phyloP scores from a whole-genome alignment of 495 filamentous ascomycete genomes.

The Annulohypoxylon stygium region DNA sequence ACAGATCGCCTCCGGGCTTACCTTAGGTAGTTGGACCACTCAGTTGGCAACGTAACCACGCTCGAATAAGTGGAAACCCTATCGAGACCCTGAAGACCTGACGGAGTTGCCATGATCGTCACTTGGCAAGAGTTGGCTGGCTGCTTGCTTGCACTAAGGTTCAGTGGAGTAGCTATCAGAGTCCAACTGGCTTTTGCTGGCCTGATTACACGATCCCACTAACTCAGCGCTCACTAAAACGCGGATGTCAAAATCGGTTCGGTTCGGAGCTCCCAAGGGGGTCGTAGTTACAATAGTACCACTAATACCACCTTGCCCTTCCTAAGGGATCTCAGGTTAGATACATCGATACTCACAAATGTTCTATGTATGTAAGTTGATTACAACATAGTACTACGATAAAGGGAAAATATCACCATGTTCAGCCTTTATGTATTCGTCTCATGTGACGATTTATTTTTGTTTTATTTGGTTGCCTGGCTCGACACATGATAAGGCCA shows the following conservation, averaged over 20 bases:
- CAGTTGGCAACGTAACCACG: constrained; percentile 48
- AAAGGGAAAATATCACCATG: constrained; percentile 19
- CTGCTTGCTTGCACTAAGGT: constrained; percentile 17
- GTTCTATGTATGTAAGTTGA: constrained; percentile 6
- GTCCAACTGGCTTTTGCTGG: constrained; percentile 18
- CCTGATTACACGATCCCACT: constrained; percentile 24
- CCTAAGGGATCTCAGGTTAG: constrained; percentile 20
- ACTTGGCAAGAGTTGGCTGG: constrained; percentile 32
- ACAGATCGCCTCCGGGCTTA: constrained; percentile 46
- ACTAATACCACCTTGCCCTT: constrained; percentile 15
- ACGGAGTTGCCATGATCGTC: constrained; percentile 33
- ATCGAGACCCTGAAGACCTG: constrained; percentile 35
- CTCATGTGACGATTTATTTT: constrained; percentile 22
- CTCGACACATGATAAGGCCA: constrained; percentile 33
- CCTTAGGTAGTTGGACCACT: constrained; percentile 34
- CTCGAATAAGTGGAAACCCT: constrained; percentile 35
- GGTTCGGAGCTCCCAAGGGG: constrained; percentile 29
- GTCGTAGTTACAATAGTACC: constrained; percentile 13
- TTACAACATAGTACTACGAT: neutral
- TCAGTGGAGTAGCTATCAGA: constrained; percentile 24
- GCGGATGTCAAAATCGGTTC: constrained; percentile 22
- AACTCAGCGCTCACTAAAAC: constrained; percentile 29
- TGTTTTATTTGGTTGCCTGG: constrained; percentile 21
- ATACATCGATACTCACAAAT: constrained; percentile 13
- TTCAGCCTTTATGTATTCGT: constrained; percentile 26